These are phyloP conservation scores for Sclerotiophoma versabilis DNA, from an alignment of 2,329 filamentous ascomycete genomes.

Conservation along the genomic window DNA sequence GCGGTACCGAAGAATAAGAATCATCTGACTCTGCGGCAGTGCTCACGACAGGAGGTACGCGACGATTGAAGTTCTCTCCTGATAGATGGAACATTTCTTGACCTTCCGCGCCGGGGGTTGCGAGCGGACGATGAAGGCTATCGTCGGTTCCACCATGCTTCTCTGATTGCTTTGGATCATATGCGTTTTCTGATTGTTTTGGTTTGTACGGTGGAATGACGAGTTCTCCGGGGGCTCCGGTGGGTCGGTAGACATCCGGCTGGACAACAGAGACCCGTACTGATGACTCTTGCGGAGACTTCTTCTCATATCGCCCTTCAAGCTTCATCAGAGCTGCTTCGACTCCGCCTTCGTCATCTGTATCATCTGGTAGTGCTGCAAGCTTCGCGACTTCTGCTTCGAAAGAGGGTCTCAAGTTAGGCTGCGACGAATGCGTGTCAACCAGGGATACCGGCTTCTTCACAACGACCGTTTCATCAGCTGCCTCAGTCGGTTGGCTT, in stretches of 20 bases:
- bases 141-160: constrained; percentile 33
- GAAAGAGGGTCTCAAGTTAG: constrained; percentile 72
- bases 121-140: constrained; percentile 36
- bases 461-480: constrained; percentile 16
- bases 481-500: constrained; percentile 15
- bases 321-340: constrained; percentile 92
- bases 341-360: constrained; percentile 77
- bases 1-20: constrained; percentile 78
- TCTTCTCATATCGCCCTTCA: constrained; percentile 80
- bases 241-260: constrained; percentile 34
- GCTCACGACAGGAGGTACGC: constrained; percentile 36
- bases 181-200: neutral
- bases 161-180: constrained; percentile 23
- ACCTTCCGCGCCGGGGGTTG: constrained; percentile 36
- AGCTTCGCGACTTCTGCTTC: constrained; percentile 87
- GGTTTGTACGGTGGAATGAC: constrained; percentile 25
- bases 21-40: constrained; percentile 67
- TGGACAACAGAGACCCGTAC: constrained; percentile 23
- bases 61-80: constrained; percentile 39
- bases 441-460: constrained; percentile 52
- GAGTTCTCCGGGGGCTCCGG: constrained; percentile 24
- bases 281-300: constrained; percentile 37
- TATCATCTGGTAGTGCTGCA: constrained; percentile 86
- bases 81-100: constrained; percentile 44
- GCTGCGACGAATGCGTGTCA: constrained; percentile 63